phyloP scores from a whole-genome alignment of 2,329 filamentous ascomycete species.

The Aspergillus fumigatiaffinis region DNA sequence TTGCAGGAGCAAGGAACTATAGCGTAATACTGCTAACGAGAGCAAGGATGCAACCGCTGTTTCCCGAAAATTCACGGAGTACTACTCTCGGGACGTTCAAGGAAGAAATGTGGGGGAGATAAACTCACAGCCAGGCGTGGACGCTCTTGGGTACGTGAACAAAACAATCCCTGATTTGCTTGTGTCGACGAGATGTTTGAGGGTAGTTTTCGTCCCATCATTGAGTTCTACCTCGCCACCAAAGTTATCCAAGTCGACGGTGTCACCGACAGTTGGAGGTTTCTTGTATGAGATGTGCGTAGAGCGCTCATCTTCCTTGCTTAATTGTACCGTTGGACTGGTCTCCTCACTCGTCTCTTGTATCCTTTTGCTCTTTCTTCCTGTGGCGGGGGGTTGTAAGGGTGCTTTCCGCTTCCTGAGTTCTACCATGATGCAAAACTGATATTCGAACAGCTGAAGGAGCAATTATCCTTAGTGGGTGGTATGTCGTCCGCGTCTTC shows the following conservation, averaged over 20 bases:
- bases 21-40: background rate
- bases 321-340: slow-evolving; percentile 27
- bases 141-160: slow-evolving; percentile 94
- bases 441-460: background rate
- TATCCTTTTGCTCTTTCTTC: slow-evolving; percentile 26
- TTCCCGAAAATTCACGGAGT: background rate
- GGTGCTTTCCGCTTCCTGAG: slow-evolving; percentile 61
- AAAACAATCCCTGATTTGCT: slow-evolving; percentile 84
- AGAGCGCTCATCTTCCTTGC: slow-evolving; percentile 25
- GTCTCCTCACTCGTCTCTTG: slow-evolving; percentile 30
- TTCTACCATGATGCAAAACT: slow-evolving; percentile 44
- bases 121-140: slow-evolving; percentile 86
- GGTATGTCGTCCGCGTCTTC: background rate
- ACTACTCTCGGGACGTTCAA: background rate
- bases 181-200: slow-evolving; percentile 75
- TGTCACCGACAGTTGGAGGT: slow-evolving; percentile 45
- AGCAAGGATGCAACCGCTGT: background rate
- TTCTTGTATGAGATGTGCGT: slow-evolving; percentile 10
- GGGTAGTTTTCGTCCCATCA: slow-evolving; percentile 72
- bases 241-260: slow-evolving; percentile 52
- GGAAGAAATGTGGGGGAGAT: background rate
- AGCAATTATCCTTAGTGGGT: background rate
- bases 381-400: slow-evolving; percentile 38
- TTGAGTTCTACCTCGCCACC: slow-evolving; percentile 76
- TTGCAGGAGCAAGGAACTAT: background rate